Base-by-base conservation (phyloP, 306 rosid genomes). In the Citrullus colocynthis region DNA sequence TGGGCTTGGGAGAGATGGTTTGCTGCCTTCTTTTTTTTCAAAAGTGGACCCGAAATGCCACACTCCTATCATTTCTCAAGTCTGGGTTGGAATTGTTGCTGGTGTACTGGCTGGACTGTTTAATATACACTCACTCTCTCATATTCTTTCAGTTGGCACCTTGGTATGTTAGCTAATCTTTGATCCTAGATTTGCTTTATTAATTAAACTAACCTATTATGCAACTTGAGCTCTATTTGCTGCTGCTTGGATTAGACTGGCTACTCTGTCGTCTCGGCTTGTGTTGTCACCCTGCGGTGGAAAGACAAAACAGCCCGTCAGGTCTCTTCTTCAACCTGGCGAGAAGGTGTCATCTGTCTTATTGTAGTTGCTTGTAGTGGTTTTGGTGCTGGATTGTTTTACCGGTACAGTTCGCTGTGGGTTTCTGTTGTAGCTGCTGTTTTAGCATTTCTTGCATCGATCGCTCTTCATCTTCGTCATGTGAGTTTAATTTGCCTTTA, bases 1-100 rank as follows among this genome's bases (percentile, higher is more conserved):
- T 78, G 99, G 99, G 81, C 97, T 96, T 81, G 98, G 98, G 61
- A 86, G 98, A 85, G 99, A 96, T 56, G 99, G 99, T 66, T 87
- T 96, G 79, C 87, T 96, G 59, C 99, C 99, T 80, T 76, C 91
- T 54, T 37, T 91, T 81, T 96, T 92, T 80, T 95, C 98, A 37
- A 85, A 83, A 83, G 93, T 92, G 80, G 84, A 96, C 80, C 62
- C 90, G 56, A 89, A 62, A 82, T 79, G 71, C 79, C 97, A 88
- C 85, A 96, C 99, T 82, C 99, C 99, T 63, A 30, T 96, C 85
- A 87, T 86, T 83, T 91, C 99, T 77, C 98, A 96, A 83, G 70
- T 96, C 79, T 96, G 98, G 99, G 97, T 88, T 86, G 98, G 99
- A 70, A 70, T 83, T 81, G 88, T 92, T 80, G 98, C 97, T 80